A percentile compares a stretch with the other conserved stretches of the same genome.
These are phyloP conservation scores for Neonectria coccinea DNA, from an alignment of 2,329 filamentous ascomycete genomes.

Conservation along the genomic window DNA sequence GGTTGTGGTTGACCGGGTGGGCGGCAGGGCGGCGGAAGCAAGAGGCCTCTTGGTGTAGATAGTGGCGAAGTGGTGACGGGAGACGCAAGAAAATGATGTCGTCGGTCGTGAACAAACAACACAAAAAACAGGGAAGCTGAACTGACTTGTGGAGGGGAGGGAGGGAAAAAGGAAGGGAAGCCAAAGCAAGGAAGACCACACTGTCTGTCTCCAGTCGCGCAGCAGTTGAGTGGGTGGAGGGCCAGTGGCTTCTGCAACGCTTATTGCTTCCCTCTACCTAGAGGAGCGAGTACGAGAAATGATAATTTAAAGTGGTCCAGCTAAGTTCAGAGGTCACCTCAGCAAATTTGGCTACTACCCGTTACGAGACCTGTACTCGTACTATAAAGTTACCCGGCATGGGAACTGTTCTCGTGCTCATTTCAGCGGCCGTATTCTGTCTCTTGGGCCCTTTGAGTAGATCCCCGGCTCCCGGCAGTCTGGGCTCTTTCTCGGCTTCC, in stretches of 20 bases:
- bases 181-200: neutral
- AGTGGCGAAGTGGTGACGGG: conserved; percentile 1
- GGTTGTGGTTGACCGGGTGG: conserved; percentile 19
- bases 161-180: neutral
- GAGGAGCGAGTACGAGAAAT: conserved; percentile 1
- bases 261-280: neutral
- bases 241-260: conserved; percentile 9
- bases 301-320: conserved; percentile 20
- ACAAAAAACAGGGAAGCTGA: conserved; percentile 7
- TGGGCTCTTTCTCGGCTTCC: conserved; percentile 6
- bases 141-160: neutral
- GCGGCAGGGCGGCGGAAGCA: neutral
- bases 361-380: neutral
- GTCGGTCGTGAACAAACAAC: neutral
- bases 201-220: neutral
- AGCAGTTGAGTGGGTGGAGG: neutral
- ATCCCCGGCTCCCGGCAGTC: conserved; percentile 12
- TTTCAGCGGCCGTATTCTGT: neutral
- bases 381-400: neutral
- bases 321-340: neutral
- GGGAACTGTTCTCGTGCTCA: conserved; percentile 28
- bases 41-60: conserved; percentile 15
- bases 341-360: neutral
- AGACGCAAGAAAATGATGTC: neutral
- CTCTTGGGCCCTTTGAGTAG: neutral